These are phyloP conservation scores for Berberis thunbergii DNA, from an alignment of 164 flowering plant species.

Conservation along the genomic window DNA sequence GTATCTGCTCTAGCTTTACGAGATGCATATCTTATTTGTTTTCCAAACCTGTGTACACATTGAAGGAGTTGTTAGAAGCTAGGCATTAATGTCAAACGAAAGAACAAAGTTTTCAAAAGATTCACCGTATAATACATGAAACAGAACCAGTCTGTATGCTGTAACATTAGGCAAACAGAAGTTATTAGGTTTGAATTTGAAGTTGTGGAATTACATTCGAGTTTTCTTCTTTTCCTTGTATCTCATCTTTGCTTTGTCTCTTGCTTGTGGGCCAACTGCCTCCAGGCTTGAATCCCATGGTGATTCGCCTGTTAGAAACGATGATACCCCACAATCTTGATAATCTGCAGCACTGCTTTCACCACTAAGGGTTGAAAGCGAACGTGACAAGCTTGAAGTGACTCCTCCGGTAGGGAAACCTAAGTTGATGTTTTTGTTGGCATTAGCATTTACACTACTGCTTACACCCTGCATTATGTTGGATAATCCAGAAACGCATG, in stretches of 20 bases:
- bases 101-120: no score
- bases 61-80: not conserved
- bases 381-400: slow-evolving; percentile 40
- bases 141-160: no score
- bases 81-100: not conserved
- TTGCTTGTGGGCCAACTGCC: slow-evolving; percentile 43
- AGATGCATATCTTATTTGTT: slow-evolving; percentile 53
- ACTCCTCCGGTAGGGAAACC: slow-evolving; percentile 37
- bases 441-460: slow-evolving; percentile 21
- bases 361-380: slow-evolving; percentile 47
- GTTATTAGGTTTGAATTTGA: no score
- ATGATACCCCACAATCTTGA: slow-evolving; percentile 68
- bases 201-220: slow-evolving; percentile 32
- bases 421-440: slow-evolving; percentile 29
- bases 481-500: slow-evolving; percentile 23
- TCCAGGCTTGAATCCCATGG: slow-evolving; percentile 60
- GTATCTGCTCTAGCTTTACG: slow-evolving; percentile 65
- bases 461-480: slow-evolving; percentile 22
- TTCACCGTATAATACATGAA: no score
- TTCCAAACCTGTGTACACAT: slow-evolving; percentile 31
- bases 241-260: slow-evolving; percentile 72
- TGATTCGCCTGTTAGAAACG: slow-evolving; percentile 41
- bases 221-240: slow-evolving; percentile 78
- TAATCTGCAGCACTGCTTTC: slow-evolving; percentile 58
- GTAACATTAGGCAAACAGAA: no score